Evolutionary conservation across 805 yeast genomes (phyloP).

Genomic region (Pachysolen tannophilus): DNA sequence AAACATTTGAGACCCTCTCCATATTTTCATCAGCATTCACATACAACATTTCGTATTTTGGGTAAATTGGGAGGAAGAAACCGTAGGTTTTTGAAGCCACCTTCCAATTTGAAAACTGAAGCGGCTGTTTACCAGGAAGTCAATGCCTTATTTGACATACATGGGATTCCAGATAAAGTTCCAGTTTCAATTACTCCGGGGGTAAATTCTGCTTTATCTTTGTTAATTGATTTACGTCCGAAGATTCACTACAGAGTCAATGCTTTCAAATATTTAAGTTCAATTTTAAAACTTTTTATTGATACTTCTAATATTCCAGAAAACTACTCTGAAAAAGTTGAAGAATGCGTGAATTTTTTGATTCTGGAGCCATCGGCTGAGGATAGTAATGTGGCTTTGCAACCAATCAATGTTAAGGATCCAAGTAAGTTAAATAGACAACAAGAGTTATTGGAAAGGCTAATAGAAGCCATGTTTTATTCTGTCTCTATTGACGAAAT

Average conservation of each 20-base stretch:
- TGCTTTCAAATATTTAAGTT: conserved; percentile 66
- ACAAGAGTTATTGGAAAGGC: conserved; percentile 54
- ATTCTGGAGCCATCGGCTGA: conserved; percentile 22
- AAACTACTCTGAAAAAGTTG: conserved; percentile 33
- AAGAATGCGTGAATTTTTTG: conserved; percentile 39
- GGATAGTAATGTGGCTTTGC: conserved; percentile 13
- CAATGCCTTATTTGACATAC: conserved; percentile 58
- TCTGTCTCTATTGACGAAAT: conserved; percentile 71
- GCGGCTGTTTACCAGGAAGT: conserved; percentile 55
- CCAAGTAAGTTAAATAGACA: conserved; percentile 44
- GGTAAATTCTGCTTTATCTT: conserved; percentile 64
- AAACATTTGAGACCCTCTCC: conserved; percentile 87
- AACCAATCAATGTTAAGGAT: conserved; percentile 38
- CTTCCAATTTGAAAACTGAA: conserved; percentile 51
- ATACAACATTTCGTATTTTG: conserved; percentile 83
- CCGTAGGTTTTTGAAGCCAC: conserved; percentile 74
- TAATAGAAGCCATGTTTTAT: conserved; percentile 66
- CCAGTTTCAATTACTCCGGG: conserved; percentile 82
- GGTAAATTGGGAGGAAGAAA: conserved; percentile 97
- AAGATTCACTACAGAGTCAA: conserved; percentile 63
- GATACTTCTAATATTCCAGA: conserved; percentile 43
- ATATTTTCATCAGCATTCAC: conserved; percentile 90
- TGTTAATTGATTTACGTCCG: conserved; percentile 60
- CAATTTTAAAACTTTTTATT: conserved; percentile 61
- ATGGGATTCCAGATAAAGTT: conserved; percentile 55